Percentiles rank a stretch among this genome's conserved stretches.
Evolutionary conservation across 768 basidiomycete genomes (phyloP).

Genomic region (Naganishia randhawae): DNA sequence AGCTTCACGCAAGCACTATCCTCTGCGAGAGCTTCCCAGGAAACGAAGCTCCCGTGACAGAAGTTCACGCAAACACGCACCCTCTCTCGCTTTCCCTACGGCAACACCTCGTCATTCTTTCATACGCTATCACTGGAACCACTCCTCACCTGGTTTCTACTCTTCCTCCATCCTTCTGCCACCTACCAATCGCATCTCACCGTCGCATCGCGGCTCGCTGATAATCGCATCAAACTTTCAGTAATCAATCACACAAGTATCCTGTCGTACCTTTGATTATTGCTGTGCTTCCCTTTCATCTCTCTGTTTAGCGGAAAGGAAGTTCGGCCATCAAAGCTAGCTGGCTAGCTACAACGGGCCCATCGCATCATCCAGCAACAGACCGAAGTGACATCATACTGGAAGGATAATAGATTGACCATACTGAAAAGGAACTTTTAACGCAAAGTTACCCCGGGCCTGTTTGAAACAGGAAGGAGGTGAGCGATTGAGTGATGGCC

Average conservation of each 20-base stretch:
- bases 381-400: neutral
- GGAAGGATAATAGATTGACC: no score
- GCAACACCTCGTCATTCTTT: neutral
- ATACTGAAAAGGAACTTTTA: no score
- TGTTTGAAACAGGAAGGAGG: neutral
- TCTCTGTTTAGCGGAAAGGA: neutral
- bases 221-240: constrained; percentile 2
- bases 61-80: neutral
- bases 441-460: no score
- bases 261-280: neutral
- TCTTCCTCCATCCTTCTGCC: neutral
- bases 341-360: no score
- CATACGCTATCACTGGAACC: neutral
- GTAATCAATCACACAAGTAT: neutral
- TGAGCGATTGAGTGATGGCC: constrained; percentile 1
- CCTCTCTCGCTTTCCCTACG: neutral
- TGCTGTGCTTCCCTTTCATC: neutral
- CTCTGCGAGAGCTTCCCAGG: neutral
- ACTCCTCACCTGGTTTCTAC: neutral
- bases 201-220: neutral
- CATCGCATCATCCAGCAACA: no score
- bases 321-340: neutral
- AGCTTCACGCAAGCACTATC: neutral
- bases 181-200: neutral
- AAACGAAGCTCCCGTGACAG: neutral